Conservation (phyloP, 2,329 filamentous ascomycete species). For the Aphanoascus verrucosus region DNA sequence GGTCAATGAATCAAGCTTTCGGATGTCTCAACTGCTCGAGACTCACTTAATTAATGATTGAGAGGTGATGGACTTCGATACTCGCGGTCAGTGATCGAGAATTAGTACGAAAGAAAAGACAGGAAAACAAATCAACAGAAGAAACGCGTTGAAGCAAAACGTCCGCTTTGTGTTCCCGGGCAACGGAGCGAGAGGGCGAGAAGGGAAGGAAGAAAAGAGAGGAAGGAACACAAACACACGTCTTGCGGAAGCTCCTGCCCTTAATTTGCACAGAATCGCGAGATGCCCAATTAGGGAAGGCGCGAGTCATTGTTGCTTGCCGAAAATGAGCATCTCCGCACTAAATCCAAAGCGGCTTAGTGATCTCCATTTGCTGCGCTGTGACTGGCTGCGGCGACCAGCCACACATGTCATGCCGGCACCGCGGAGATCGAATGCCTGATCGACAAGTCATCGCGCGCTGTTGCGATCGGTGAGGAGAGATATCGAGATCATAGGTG, state of each 20-base stretch:
- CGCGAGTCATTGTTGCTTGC: neutral
- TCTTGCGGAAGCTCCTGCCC: too few relatives aligned
- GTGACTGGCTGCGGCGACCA: neutral
- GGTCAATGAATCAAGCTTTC: neutral
- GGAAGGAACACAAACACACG: too few relatives aligned
- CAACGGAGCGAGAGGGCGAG: neutral
- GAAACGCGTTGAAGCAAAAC: too few relatives aligned
- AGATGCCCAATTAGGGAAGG: neutral
- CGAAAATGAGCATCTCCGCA: neutral
- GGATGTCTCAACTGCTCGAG: too few relatives aligned
- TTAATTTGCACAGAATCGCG: neutral
- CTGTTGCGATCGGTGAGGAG: neutral
- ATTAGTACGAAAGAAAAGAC: too few relatives aligned
- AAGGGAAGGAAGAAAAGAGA: neutral
- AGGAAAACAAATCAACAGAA: too few relatives aligned
- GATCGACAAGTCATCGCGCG: neutral
- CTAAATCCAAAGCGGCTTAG: neutral
- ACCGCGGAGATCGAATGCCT: neutral
- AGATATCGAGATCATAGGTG: neutral
- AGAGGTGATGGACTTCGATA: too few relatives aligned
- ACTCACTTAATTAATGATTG: too few relatives aligned
- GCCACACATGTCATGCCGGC: neutral
- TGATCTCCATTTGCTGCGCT: neutral
- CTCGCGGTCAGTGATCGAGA: too few relatives aligned
- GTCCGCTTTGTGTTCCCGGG: too few relatives aligned